Percentiles rank a stretch among this genome's conserved stretches.
phyloP scores from a whole-genome alignment of 2,329 filamentous ascomycete genomes.

The Sclerotinia subarctica region DNA sequence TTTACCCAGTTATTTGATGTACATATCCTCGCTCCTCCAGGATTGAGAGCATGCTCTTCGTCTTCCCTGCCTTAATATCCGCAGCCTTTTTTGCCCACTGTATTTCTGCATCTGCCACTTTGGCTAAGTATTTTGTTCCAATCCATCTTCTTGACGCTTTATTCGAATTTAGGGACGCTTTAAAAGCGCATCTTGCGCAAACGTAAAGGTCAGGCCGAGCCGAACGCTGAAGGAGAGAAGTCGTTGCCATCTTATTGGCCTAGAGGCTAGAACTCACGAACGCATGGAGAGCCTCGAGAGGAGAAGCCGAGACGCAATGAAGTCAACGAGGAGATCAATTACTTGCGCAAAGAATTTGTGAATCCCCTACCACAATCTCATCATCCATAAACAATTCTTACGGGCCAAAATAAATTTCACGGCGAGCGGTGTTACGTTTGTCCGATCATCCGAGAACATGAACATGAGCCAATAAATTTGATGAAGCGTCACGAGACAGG shows the following conservation, averaged over 20 bases:
- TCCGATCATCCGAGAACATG: not conserved
- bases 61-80: conserved; percentile 49
- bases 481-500: not conserved
- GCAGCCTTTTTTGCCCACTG: conserved; percentile 50
- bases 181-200: conserved; percentile 37
- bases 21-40: conserved; percentile 71
- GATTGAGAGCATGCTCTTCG: conserved; percentile 56
- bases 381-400: not conserved
- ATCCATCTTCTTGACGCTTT: conserved; percentile 33
- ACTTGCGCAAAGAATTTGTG: not conserved
- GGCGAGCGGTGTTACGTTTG: not conserved
- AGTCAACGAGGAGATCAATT: not conserved
- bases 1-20: conserved; percentile 72
- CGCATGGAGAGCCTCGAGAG: not conserved
- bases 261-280: not conserved
- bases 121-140: conserved; percentile 40
- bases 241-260: conserved; percentile 33
- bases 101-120: conserved; percentile 34
- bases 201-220: conserved; percentile 31
- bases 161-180: conserved; percentile 21
- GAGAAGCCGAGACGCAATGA: not conserved
- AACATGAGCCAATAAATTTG: not conserved
- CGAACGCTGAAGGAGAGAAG: conserved; percentile 31
- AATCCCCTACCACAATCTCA: not conserved
- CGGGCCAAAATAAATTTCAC: conserved; percentile 15